phyloP scores from a whole-genome alignment of 805 yeast species.

The Saccharomycopsis oosterbeekiorum region DNA sequence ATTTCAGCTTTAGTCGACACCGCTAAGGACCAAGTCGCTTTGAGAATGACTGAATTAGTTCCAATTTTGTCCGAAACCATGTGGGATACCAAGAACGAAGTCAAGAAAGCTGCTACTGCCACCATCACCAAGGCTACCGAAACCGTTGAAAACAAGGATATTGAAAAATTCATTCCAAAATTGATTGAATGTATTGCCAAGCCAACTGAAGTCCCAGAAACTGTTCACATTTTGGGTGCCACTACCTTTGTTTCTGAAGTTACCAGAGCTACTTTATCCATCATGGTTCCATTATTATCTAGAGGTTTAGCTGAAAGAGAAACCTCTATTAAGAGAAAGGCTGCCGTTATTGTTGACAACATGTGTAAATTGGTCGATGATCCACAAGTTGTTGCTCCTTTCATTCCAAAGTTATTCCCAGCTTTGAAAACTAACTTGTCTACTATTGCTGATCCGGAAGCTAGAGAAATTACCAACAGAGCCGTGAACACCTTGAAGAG shows the following conservation, averaged over 20 bases:
- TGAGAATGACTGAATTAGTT: conserved; percentile 98
- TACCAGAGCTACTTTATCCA: conserved; percentile 97
- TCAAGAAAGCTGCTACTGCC: conserved; percentile 90
- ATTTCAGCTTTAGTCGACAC: conserved; percentile 82
- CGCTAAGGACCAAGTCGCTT: conserved; percentile 92
- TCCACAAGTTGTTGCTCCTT: conserved; percentile 99
- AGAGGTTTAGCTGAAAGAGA: conserved; percentile 99
- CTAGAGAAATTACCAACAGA: conserved; percentile 96
- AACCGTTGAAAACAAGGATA: conserved; percentile 99
- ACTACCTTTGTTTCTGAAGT: conserved; percentile 99
- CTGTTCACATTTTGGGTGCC: conserved; percentile 98
- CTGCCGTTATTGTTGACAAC: conserved; percentile 99
- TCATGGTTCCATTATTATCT: conserved; percentile 96
- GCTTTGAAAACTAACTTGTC: conserved; percentile 88
- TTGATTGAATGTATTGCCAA: conserved; percentile 93
- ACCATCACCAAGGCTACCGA: conserved; percentile 95
- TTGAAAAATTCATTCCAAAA: conserved; percentile 97
- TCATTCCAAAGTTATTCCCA: conserved; percentile 92
- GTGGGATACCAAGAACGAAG: conserved; percentile 99
- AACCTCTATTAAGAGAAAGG: conserved; percentile 98
- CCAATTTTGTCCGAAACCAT: conserved; percentile 98
- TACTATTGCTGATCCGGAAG: conserved; percentile 99
- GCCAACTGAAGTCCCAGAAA: conserved; percentile 97
- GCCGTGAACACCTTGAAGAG: conserved; percentile 96
- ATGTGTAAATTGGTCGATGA: conserved; percentile 99